Percentiles rank a stretch among this genome's conserved stretches.
These are phyloP conservation scores for Fusarium tuaranense DNA, from an alignment of 2,329 filamentous ascomycete species.

Conservation along the genomic window DNA sequence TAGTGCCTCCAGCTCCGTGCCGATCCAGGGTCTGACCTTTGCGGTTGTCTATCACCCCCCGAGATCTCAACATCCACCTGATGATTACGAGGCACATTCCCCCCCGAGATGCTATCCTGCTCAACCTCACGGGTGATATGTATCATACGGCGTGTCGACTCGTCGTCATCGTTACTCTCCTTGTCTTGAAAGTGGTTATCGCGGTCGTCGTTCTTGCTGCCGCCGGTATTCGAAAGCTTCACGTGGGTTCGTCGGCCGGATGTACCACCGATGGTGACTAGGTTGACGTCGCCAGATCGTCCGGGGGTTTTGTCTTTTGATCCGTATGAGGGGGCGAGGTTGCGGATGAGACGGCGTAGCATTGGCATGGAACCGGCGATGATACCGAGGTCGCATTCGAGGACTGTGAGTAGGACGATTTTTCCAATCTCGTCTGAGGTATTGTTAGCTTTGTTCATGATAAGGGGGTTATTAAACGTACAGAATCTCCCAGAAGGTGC, in stretches of 20 bases:
- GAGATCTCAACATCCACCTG: neutral
- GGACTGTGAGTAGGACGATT: conserved; percentile 39
- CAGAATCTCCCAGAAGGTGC: conserved; percentile 11
- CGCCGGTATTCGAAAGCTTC: conserved; percentile 15
- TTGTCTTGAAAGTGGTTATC: conserved; percentile 29
- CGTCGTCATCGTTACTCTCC: conserved; percentile 28
- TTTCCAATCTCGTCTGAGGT: conserved; percentile 31
- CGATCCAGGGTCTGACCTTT: neutral
- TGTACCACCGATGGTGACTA: conserved; percentile 28
- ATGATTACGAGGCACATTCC: neutral
- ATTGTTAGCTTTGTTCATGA: neutral
- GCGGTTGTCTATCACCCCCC: neutral
- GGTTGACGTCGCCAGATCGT: conserved; percentile 24
- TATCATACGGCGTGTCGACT: conserved; percentile 28
- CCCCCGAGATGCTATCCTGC: conserved; percentile 19
- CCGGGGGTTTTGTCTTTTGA: conserved; percentile 14
- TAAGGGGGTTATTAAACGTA: neutral
- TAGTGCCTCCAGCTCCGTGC: neutral
- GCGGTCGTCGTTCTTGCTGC: conserved; percentile 10
- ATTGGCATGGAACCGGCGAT: conserved; percentile 42
- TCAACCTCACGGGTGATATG: conserved; percentile 32
- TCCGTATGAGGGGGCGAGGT: conserved; percentile 20
- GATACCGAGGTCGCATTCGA: conserved; percentile 42
- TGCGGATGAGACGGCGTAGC: conserved; percentile 36
- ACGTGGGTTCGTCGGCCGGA: conserved; percentile 16